Evolutionary conservation across 2,329 filamentous ascomycete genomes (phyloP).

Genomic region (Coleophoma crateriformis): DNA sequence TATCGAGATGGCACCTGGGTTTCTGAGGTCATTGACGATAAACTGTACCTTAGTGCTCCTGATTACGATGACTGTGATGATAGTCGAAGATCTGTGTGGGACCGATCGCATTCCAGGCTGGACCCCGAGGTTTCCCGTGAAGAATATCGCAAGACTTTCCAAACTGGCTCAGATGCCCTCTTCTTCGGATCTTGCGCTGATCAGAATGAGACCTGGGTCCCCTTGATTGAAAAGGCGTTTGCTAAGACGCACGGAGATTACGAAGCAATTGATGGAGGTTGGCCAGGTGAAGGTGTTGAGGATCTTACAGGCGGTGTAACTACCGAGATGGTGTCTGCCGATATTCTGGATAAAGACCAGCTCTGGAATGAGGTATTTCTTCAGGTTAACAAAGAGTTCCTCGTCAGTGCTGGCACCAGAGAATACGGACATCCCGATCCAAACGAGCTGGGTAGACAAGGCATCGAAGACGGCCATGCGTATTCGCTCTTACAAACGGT

Average conservation of each 20-base stretch:
- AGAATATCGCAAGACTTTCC: slow-evolving; percentile 41
- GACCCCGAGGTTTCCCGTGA: slow-evolving; percentile 24
- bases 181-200: slow-evolving; percentile 72
- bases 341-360: slow-evolving; percentile 69
- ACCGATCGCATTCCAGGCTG: slow-evolving; percentile 7
- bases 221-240: slow-evolving; percentile 74
- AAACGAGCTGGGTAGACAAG: slow-evolving; percentile 38
- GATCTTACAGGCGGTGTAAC: slow-evolving; percentile 64
- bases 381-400: slow-evolving; percentile 73
- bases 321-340: slow-evolving; percentile 59
- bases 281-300: slow-evolving; percentile 44
- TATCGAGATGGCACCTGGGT: slow-evolving; percentile 86
- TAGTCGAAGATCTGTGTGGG: slow-evolving; percentile 37
- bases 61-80: slow-evolving; percentile 75
- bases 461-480: slow-evolving; percentile 50
- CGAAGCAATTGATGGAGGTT: slow-evolving; percentile 66
- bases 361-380: slow-evolving; percentile 81
- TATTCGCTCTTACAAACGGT: slow-evolving; percentile 51
- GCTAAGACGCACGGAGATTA: slow-evolving; percentile 81
- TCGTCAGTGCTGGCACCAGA: slow-evolving; percentile 57
- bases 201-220: slow-evolving; percentile 76
- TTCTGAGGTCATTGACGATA: slow-evolving; percentile 85
- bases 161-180: slow-evolving; percentile 49
- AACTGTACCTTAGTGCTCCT: slow-evolving; percentile 75
- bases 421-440: slow-evolving; percentile 6